Percentiles rank a stretch among this genome's conserved stretches.
Conservation (phyloP, 495 filamentous ascomycete genomes). For the Penicillium arizonense region DNA sequence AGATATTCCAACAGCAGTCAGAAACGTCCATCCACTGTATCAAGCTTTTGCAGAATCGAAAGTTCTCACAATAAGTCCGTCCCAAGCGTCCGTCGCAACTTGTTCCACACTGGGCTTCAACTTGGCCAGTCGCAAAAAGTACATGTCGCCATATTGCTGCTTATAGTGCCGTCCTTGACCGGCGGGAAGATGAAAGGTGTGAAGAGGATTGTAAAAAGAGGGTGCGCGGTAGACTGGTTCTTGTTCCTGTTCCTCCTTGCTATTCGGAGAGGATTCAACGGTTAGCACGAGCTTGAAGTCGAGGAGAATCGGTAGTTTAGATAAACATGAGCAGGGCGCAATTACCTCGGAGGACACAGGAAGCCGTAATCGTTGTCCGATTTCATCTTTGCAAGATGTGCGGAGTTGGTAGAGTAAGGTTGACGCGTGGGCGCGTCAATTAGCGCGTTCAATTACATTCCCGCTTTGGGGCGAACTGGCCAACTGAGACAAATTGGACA, state of each 20-base stretch:
- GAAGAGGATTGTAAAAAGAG: slow-evolving; percentile 72
- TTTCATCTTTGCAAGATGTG: slow-evolving; percentile 21
- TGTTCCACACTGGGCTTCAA: slow-evolving; percentile 82
- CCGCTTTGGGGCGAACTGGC: slow-evolving; percentile 17
- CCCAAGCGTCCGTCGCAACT: slow-evolving; percentile 73
- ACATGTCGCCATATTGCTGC: slow-evolving; percentile 97
- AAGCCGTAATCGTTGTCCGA: slow-evolving; percentile 31
- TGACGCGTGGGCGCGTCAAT: slow-evolving; percentile 23
- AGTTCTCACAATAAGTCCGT: slow-evolving; percentile 57
- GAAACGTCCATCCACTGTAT: background rate
- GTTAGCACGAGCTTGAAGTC: slow-evolving; percentile 17
- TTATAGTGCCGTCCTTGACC: slow-evolving; percentile 73
- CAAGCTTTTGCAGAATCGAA: background rate
- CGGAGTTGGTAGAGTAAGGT: slow-evolving; percentile 6
- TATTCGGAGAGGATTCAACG: slow-evolving; percentile 13
- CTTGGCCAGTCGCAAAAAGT: slow-evolving; percentile 85
- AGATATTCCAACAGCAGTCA: slow-evolving; percentile 2
- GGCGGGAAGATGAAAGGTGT: slow-evolving; percentile 68
- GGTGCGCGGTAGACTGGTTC: slow-evolving; percentile 41
- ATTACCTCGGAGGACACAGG: slow-evolving; percentile 38
- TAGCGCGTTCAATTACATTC: slow-evolving; percentile 33
- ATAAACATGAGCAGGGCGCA: background rate
- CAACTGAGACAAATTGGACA: background rate
- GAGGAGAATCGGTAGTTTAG: background rate
- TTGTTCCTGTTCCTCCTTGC: slow-evolving; percentile 42